phyloP scores from a whole-genome alignment of 192 early-diverging fungal genomes.

The Coemansia sp. region DNA sequence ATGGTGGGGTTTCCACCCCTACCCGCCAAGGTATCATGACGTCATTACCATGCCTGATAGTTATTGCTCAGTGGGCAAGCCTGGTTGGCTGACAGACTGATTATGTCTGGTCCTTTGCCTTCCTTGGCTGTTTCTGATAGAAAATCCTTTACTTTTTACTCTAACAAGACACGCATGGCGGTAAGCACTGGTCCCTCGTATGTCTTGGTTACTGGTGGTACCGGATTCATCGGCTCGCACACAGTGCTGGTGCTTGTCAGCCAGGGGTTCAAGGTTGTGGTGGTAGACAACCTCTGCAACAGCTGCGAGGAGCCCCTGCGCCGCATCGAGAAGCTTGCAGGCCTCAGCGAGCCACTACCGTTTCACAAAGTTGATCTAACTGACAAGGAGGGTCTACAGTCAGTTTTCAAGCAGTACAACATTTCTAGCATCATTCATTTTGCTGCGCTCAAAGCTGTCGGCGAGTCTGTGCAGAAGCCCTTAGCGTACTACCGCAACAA shows the following conservation, averaged over 20 bases:
- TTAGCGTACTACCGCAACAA: conserved; percentile 94
- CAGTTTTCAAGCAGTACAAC: conserved; percentile 69
- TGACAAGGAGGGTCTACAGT: conserved; percentile 62
- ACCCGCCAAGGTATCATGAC: too few relatives aligned
- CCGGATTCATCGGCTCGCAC: conserved; percentile 96
- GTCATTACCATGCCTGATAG: too few relatives aligned
- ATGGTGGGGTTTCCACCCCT: too few relatives aligned
- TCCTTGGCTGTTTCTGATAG: not conserved
- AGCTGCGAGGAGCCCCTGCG: conserved; percentile 71
- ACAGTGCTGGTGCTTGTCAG: conserved; percentile 79
- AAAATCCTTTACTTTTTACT: conserved; percentile 3
- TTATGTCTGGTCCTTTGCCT: too few relatives aligned
- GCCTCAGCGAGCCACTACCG: conserved; percentile 50
- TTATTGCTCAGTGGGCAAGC: too few relatives aligned
- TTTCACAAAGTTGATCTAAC: conserved; percentile 81
- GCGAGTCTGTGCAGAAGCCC: conserved; percentile 75
- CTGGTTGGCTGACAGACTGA: too few relatives aligned
- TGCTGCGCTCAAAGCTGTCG: conserved; percentile 85
- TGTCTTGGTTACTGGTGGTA: conserved; percentile 69
- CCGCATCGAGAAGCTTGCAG: conserved; percentile 64
- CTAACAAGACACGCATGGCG: not conserved
- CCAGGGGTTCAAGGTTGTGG: conserved; percentile 77
- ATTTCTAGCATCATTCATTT: conserved; percentile 81
- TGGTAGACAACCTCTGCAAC: conserved; percentile 90
- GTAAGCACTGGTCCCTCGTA: conserved; percentile 5